A percentile compares a stretch with the other conserved stretches of the same genome.
phyloP scores from a whole-genome alignment of 371 early-diverging fungal genomes.

The Conidiobolus incongruus region DNA sequence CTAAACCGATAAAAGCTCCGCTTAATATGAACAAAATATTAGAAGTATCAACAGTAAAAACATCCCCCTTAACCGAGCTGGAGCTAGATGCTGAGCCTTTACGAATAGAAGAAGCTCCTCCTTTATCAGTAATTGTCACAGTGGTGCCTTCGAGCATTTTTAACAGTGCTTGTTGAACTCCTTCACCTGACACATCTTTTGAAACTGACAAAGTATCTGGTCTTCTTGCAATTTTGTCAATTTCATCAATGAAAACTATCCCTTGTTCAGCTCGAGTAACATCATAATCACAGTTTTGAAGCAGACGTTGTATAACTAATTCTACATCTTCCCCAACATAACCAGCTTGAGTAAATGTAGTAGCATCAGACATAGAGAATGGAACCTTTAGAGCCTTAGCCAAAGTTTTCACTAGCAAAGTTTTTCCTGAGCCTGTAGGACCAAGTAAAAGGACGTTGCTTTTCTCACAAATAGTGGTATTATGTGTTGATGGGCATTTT shows the following conservation, averaged over 20 bases:
- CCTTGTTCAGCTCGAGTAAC: conserved; percentile 68
- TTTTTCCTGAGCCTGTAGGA: conserved; percentile 75
- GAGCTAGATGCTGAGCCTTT: conserved; percentile 13
- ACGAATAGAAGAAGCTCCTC: conserved; percentile 15
- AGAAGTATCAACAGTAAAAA: conserved; percentile 67
- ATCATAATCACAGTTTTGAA: conserved; percentile 75
- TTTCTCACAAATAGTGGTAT: conserved; percentile 46
- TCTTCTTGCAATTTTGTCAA: conserved; percentile 67
- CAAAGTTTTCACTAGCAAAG: conserved; percentile 58
- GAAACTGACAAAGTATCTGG: conserved; percentile 48
- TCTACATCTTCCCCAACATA: conserved; percentile 92
- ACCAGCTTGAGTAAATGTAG: conserved; percentile 79
- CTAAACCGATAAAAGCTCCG: conserved; percentile 79
- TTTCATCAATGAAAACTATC: conserved; percentile 84
- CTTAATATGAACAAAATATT: conserved; percentile 78
- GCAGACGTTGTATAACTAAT: conserved; percentile 52
- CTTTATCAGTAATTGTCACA: conserved; percentile 66
- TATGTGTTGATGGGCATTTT: conserved; percentile 6
- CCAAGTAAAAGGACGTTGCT: conserved; percentile 73
- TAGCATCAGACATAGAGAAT: conserved; percentile 83
- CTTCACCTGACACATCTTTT: conserved; percentile 86
- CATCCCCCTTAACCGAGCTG: conserved; percentile 30
- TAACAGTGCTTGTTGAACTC: conserved; percentile 72
- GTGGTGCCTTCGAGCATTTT: conserved; percentile 78
- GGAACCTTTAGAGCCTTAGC: conserved; percentile 74